Base-by-base conservation (phyloP, 495 filamentous ascomycete genomes). In the Cercophora newfieldiana region DNA sequence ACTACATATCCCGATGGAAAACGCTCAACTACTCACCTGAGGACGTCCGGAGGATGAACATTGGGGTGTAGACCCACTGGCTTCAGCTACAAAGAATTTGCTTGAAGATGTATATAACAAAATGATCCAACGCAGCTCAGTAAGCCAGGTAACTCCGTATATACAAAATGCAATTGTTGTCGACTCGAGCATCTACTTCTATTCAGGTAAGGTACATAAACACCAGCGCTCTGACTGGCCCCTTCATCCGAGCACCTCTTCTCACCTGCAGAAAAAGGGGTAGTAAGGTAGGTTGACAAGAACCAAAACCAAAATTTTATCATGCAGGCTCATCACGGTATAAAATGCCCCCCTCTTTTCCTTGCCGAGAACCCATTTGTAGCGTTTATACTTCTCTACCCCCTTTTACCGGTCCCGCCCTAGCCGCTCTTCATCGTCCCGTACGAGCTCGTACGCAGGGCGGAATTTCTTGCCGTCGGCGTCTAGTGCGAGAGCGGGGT, bases 401-500 rank as follows among this genome's bases (percentile, higher is more conserved):
- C 6, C 28, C 4, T 24, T 3, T 29, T 55, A 67, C 67, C 64
- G 64, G 78, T 92, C 88, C 60, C 95, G 83, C 14, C 95, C 95
- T 25, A 96, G 77, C 49, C 95, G 84, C 78, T 99, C 95, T 71
- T 91, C 91, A 31, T 89, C 79, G 75, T 97, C 95, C 63, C 93
- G 87, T 49, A 87, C 83, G 62, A 98, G 78, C 73, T 96, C 90
- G 76, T 95, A 97, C 3, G 95, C 95, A 7, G 95, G 95, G 31
- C 89, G 76, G 72, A 90, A 97, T 18, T 74, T 78, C 50, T 72
- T 72, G 14, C 68, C 72, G 1, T 74, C 76, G 1, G 25, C 76
- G 14, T 76, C 75, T 12, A 82, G 72, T 65, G 79, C 83, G 67
- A 98, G 78, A 48, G 81, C 86, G 16, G 95, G 95, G 71, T 99